Base-by-base conservation (phyloP, 495 filamentous ascomycete genomes). In the Jackrogersella multiformis region DNA sequence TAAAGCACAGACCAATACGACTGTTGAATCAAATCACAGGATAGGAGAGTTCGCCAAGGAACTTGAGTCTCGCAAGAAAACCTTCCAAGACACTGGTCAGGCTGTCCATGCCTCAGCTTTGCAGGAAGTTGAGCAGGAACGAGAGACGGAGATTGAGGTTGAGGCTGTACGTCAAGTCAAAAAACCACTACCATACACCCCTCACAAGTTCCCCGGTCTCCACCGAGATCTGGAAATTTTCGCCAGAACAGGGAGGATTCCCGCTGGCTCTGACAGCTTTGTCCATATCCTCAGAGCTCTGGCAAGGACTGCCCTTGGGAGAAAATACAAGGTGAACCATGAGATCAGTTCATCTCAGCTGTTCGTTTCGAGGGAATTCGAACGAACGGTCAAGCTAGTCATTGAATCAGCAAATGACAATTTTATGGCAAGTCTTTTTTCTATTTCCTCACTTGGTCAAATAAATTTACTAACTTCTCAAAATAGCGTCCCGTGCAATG, bases 111-210 rank as follows among this genome's bases (percentile, higher is more conserved):
- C 64, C 7, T 81, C 79, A 0, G 81, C 79, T 3, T 61, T 85
- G 0, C 76, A 84, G 54, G 84, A 87, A 53, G 84, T 86, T 8
- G 83, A 85, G 55, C 81, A 84, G 66, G 81, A 85, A 49, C 73
- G 81, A 20, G 80, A 83, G 56, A 75, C 81, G 0, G 79, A 75
- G 7, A 74, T 76, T 34, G 75, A 84, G 66, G 76, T 82, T 26
- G 80, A 87, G 61, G 63, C 77, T n/a, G 79, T 84, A 10, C 78
- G 84, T 13, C 79, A 84, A 53, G 69, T 82, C 5, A 71, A 79
- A 67, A 78, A 74, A 57, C 76, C 76, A 1, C 1, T 72, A 24
- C 26, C 61, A 1, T 76, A 69, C 60, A 69, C 66, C 0, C 56
- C 74, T 0, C 52, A 70, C 8, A 60, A 55, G 1, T 78, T 76